Base-by-base conservation (phyloP, 1,284 basidiomycete species). In the Ganoderma boninense region DNA sequence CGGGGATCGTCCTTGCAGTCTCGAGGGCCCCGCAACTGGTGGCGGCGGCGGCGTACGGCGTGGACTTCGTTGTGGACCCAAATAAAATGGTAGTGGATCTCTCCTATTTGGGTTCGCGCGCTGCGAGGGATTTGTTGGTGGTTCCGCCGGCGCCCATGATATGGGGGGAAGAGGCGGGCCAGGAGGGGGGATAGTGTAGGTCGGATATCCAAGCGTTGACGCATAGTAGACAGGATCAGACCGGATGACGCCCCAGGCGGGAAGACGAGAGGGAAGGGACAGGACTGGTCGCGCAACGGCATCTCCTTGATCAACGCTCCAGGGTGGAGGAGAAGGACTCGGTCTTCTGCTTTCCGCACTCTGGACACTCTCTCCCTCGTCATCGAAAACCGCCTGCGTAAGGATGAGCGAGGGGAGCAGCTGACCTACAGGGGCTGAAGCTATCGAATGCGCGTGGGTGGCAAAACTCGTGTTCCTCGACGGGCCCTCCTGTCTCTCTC, bases 161-260 rank as follows among this genome's bases (percentile, higher is more conserved):
- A 74, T 70, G 11, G 73, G 73, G 18, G 65, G 73, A 29, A 74
- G 68, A 13, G 67, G 70, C 42, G 73, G 73, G 4, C 70, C 70
- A 32, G 73, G 67, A 13, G 70, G 62, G 26, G 68, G 65, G 32
- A 64, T 43, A 11, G 69, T 20, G 42, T 66, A 66, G 14, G 65
- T 49, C 44, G 65, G 64, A 35, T 65, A 61, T 11, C 67, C 40
- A 4, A 62, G 46, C 49, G 65, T 63, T 38, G 71, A 69, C 46
- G 69, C 71, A 46, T 72, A 74, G 29, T 66, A 70, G 6, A 59
- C 67, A 29, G 73, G 73, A 44, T 74, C 73, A 46, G 73, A 70
- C 56, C 62, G 65, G 14, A 72, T 18, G 63, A 69, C 40, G 23
- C 59, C 67, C 13, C 69, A 63, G 20, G 60, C 69, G 13, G 63